Evolutionary conservation across 495 filamentous ascomycete genomes (phyloP), one percentile per base, ranked within the genome.

Genomic region (Symbiotaphrina buchneri): DNA sequence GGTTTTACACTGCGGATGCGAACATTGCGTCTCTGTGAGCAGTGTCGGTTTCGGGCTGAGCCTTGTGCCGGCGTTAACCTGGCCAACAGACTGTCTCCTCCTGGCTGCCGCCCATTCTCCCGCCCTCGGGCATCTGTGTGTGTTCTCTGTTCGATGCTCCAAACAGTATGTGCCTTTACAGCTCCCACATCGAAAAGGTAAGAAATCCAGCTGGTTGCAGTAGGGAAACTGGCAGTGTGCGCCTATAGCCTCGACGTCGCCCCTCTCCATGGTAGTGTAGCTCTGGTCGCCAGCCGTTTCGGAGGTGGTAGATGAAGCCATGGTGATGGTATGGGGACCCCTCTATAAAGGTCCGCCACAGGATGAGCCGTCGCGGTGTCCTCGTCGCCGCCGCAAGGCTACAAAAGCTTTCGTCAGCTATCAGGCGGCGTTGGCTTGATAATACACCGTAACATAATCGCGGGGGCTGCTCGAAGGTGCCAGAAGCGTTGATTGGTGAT

Each of bases 131-230:
- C 87, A 97, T 41, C 62, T 59, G 58, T 97, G 87, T 0, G 76
- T 56, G 29, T 67, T 64, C 53, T 94, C 85, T 45, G 70, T 76
- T 32, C 87, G 80, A 63, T 97, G 87, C 47, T 94, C 82, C 45
- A 90, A 76, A 49, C 87, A 97, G 62, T 70, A 97, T 28, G 74
- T 90, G 28, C 52, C 63, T 42, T 54, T 57, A 44, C 87, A 97
- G 47, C 73, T 83, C 52, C 87, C 76, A 61, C 87, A 97, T 41
- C 68, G 63, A 56, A 94, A 97, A 23, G 87, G 87, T 7, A 97
- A 73, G 56, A 95, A 95, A 55, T 95, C 90, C 28, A 95, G 77
- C 45, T 78, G 73, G 47, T 83, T 71, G 64, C 87, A 97, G 62
- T 79, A 83, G 39, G 68, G 53, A 54, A 76, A 71, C 52, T 94